phyloP scores from a whole-genome alignment of 2,329 filamentous ascomycete genomes.

The Chaetothyriales sp. region DNA sequence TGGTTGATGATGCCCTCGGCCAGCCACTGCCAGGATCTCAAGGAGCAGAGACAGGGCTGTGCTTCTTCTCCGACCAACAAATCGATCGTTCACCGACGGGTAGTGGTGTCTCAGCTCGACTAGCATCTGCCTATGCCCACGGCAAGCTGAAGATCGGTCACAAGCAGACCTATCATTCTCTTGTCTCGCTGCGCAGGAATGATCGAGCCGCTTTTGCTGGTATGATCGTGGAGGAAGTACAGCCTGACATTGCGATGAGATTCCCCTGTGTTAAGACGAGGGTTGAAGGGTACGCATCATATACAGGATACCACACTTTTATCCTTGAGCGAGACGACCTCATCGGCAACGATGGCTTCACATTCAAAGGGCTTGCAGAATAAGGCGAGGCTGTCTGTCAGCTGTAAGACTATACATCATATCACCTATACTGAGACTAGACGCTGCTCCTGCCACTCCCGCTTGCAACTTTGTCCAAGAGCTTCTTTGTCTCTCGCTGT shows the following conservation, averaged over 20 bases:
- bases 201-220: conserved; percentile 14
- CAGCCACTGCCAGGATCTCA: conserved; percentile 7
- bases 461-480: too few species aligned
- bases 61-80: conserved; percentile 32
- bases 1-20: conserved; percentile 17
- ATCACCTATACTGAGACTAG: too few species aligned
- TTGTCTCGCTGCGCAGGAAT: conserved; percentile 18
- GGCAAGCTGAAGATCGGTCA: conserved; percentile 14
- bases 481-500: too few species aligned
- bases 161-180: conserved; percentile 24
- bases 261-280: conserved; percentile 16
- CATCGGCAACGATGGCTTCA: conserved; percentile 11
- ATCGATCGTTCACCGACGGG: conserved; percentile 32
- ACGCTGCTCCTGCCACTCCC: too few species aligned
- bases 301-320: conserved; percentile 21
- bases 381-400: too few species aligned
- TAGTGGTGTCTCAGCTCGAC: conserved; percentile 24
- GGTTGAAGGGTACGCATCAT: conserved; percentile 23
- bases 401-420: too few species aligned
- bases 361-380: conserved; percentile 3
- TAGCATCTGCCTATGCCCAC: conserved; percentile 24
- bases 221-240: conserved; percentile 13
- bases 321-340: conserved; percentile 21
- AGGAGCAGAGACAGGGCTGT: conserved; percentile 29
- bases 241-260: neutral